These are phyloP conservation scores for Fraxinus pennsylvanica DNA, from an alignment of 257 asterid species.

Conservation along the genomic window DNA sequence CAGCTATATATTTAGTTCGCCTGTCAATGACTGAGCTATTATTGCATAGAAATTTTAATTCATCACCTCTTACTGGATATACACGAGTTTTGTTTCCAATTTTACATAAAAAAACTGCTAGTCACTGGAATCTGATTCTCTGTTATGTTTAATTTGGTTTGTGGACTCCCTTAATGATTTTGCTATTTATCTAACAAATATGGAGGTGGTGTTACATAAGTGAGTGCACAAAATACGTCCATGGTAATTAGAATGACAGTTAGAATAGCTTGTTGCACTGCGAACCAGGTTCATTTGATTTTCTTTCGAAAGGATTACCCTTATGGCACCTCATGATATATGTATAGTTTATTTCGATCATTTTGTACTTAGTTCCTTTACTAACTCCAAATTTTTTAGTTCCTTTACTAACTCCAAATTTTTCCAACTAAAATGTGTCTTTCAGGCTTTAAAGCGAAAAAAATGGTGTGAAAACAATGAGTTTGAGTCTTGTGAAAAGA, in stretches of 20 bases:
- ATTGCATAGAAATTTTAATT: background rate
- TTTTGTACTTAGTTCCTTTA: background rate
- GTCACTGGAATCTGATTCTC: no score
- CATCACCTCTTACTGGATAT: background rate
- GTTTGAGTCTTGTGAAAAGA: slow-evolving; percentile 48
- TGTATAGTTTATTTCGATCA: background rate
- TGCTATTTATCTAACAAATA: no score
- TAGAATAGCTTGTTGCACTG: no score
- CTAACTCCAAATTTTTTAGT: background rate
- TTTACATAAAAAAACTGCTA: no score
- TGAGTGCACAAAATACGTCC: no score
- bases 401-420: background rate
- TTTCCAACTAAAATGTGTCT: slow-evolving; percentile 23
- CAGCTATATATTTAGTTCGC: background rate
- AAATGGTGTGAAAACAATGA: slow-evolving; percentile 43
- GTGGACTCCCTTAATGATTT: no score
- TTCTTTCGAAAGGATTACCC: no score
- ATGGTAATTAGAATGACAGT: no score
- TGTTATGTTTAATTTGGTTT: no score
- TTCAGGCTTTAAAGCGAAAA: slow-evolving; percentile 73
- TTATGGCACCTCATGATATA: background rate
- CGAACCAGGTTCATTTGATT: no score
- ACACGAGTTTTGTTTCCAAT: no score
- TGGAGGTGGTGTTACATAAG: no score
- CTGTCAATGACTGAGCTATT: background rate